These are phyloP conservation scores for Lumnitzera littorea DNA, from an alignment of 345 rosid genomes.

Conservation along the genomic window DNA sequence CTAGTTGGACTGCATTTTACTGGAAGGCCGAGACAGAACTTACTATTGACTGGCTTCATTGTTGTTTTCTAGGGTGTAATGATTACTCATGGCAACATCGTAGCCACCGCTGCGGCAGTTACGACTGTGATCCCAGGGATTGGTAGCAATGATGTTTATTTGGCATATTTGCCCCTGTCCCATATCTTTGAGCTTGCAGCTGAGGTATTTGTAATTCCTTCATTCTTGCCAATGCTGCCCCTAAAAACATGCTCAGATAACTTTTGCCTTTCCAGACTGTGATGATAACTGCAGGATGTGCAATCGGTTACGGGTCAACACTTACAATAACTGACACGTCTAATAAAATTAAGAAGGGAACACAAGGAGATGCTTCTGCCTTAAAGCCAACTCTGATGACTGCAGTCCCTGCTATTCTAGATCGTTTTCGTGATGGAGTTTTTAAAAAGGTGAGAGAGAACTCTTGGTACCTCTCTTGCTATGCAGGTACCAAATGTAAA, in stretches of 20 bases:
- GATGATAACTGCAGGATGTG: constrained; percentile 56
- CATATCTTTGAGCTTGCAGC: constrained; percentile 93
- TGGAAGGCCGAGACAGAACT: no score
- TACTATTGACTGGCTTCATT: no score
- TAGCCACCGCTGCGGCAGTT: constrained; percentile 81
- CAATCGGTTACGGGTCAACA: constrained; percentile 85
- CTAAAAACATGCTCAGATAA: constrained; percentile 13
- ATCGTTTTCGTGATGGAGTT: constrained; percentile 82
- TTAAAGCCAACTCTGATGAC: constrained; percentile 79
- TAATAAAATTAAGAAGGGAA: constrained; percentile 77
- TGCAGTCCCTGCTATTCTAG: constrained; percentile 85
- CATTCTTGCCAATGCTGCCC: constrained; percentile 5
- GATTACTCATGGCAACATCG: constrained; percentile 79
- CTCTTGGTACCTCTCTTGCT: background rate
- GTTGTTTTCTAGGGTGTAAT: constrained; percentile 65
- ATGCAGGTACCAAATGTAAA: background rate
- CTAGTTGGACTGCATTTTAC: no score
- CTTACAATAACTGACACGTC: constrained; percentile 83
- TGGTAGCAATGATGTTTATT: constrained; percentile 41
- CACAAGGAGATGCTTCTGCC: constrained; percentile 79
- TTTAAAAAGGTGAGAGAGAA: constrained; percentile 50
- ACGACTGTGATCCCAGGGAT: constrained; percentile 56
- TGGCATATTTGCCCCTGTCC: constrained; percentile 90
- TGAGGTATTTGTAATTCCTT: constrained; percentile 42
- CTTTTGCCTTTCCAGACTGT: constrained; percentile 44